A percentile compares a stretch with the other conserved stretches of the same genome.
Conservation (phyloP, 768 basidiomycete genomes). For the Amanita brunnescens region DNA sequence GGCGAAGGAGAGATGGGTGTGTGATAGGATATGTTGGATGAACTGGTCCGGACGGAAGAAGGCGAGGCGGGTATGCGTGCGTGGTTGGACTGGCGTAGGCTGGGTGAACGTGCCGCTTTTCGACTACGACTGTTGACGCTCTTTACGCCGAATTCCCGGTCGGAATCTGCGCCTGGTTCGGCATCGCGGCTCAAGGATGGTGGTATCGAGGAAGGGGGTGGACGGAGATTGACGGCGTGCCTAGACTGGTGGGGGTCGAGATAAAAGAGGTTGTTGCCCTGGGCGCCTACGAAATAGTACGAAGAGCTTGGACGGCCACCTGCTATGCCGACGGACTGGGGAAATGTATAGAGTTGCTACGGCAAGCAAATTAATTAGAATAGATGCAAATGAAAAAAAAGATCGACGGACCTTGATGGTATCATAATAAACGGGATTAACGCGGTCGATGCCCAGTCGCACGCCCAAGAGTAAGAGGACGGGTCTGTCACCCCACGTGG, state of each 20-base stretch:
- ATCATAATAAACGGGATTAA: slow-evolving; percentile 93
- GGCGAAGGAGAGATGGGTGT: slow-evolving; percentile 56
- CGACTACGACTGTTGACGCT: background rate
- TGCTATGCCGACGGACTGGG: slow-evolving; percentile 93
- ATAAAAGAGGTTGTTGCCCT: slow-evolving; percentile 81
- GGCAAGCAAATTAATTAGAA: background rate
- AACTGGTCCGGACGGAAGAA: slow-evolving; percentile 40
- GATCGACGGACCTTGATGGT: slow-evolving; percentile 39
- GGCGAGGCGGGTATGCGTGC: slow-evolving; percentile 37
- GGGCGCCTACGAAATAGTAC: slow-evolving; percentile 94
- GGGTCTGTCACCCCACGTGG: slow-evolving; percentile 70
- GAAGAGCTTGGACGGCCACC: slow-evolving; percentile 96
- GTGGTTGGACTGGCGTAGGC: slow-evolving; percentile 16
- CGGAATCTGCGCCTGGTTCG: slow-evolving; percentile 11
- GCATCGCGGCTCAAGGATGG: background rate
- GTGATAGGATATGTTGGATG: slow-evolving; percentile 46
- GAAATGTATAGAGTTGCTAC: slow-evolving; percentile 83
- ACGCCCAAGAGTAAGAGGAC: slow-evolving; percentile 85
- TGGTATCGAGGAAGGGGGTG: slow-evolving; percentile 14
- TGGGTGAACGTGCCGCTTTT: background rate
- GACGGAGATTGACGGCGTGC: slow-evolving; percentile 63
- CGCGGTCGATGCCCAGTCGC: slow-evolving; percentile 82
- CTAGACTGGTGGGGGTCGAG: slow-evolving; percentile 77
- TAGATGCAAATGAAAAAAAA: background rate
- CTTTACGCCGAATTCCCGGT: slow-evolving; percentile 11